Conservation (phyloP, 2,329 filamentous ascomycete species). For the Xylariaceae sp. region DNA sequence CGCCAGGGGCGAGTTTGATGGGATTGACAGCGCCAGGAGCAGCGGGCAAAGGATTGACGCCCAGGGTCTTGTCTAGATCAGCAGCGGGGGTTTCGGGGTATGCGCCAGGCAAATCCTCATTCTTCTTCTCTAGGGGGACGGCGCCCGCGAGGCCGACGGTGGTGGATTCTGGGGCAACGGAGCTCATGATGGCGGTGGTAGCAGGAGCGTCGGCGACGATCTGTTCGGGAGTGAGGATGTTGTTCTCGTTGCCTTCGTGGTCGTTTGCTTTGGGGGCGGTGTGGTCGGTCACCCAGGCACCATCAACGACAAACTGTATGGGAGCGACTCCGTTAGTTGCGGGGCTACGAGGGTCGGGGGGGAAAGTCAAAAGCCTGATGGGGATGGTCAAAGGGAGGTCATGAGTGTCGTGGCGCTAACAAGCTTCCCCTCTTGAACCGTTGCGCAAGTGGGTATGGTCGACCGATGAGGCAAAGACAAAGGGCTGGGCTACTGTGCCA, state of each 20-base stretch:
- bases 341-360: too few species aligned
- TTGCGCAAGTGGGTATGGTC: too few species aligned
- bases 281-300: slow-evolving; percentile 80
- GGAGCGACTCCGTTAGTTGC: slow-evolving; percentile 20
- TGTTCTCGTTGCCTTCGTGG: slow-evolving; percentile 82
- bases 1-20: slow-evolving; percentile 71
- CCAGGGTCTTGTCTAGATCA: slow-evolving; percentile 44
- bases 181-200: slow-evolving; percentile 57
- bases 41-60: slow-evolving; percentile 60
- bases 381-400: too few species aligned
- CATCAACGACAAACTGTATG: slow-evolving; percentile 87
- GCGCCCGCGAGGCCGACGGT: slow-evolving; percentile 66
- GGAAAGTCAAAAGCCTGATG: too few species aligned
- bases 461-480: too few species aligned
- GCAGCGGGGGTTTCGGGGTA: slow-evolving; percentile 68
- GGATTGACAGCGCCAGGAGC: slow-evolving; percentile 69
- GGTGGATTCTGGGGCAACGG: slow-evolving; percentile 65
- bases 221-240: slow-evolving; percentile 75
- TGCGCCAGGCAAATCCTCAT: slow-evolving; percentile 52
- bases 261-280: slow-evolving; percentile 79
- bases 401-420: too few species aligned
- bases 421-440: too few species aligned
- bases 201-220: slow-evolving; percentile 50
- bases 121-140: slow-evolving; percentile 54
- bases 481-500: too few species aligned